These are phyloP conservation scores for Hyaloperonospora arabidopsidis DNA, from an alignment of 352 stramenopile species.

Conservation along the genomic window DNA sequence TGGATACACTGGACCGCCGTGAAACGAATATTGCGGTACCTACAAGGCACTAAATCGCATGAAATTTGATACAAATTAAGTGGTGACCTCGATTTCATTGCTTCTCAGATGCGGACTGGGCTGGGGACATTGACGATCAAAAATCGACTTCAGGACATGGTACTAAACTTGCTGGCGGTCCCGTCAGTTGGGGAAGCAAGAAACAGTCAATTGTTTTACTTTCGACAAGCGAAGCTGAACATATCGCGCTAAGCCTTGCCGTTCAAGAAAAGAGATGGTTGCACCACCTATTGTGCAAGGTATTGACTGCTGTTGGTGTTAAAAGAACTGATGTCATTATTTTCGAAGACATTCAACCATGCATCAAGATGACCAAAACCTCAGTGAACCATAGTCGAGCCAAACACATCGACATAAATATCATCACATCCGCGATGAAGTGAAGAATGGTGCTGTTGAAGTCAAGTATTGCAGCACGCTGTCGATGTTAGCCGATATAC, in stretches of 20 bases:
- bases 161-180: not conserved
- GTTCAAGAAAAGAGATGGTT: no score
- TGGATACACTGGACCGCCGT: not conserved
- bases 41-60: not conserved
- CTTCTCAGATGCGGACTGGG: not conserved
- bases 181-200: not conserved
- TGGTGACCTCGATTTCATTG: not conserved
- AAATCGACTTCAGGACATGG: not conserved
- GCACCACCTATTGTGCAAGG: no score
- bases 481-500: no score
- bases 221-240: not conserved
- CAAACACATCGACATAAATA: no score
- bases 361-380: no score
- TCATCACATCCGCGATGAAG: not conserved
- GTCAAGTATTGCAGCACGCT: no score
- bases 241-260: not conserved
- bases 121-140: no score
- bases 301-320: no score
- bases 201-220: not conserved
- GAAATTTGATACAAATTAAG: not conserved
- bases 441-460: not conserved
- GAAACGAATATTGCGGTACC: not conserved
- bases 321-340: no score
- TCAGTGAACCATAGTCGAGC: no score
- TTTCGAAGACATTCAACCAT: no score